These are phyloP conservation scores for Aureobasidium pullulans DNA, from an alignment of 2,329 filamentous ascomycete genomes.

Conservation along the genomic window DNA sequence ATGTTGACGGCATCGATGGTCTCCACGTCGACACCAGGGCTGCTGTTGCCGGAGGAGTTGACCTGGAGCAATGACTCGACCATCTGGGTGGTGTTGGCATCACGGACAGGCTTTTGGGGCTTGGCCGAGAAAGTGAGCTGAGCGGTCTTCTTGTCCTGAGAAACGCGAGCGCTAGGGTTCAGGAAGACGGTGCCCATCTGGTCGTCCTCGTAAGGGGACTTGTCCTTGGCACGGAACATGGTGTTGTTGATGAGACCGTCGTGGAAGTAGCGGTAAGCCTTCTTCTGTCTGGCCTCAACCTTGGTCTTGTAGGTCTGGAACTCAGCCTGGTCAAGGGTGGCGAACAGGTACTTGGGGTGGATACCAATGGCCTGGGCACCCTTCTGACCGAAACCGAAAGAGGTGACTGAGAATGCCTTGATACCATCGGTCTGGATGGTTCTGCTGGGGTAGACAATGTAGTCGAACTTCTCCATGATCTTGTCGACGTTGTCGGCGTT, in stretches of 20 bases:
- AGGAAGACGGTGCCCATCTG: slow-evolving; percentile 84
- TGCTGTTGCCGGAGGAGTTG: slow-evolving; percentile 50
- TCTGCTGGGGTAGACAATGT: slow-evolving; percentile 93
- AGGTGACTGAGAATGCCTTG: slow-evolving; percentile 98
- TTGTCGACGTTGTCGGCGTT: slow-evolving; percentile 97
- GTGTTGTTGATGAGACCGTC: slow-evolving; percentile 97
- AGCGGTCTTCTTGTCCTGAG: slow-evolving; percentile 76
- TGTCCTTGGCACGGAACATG: slow-evolving; percentile 90
- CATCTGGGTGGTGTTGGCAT: slow-evolving; percentile 63
- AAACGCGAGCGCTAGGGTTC: slow-evolving; percentile 85
- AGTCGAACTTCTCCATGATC: slow-evolving; percentile 94
- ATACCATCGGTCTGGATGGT: slow-evolving; percentile 95
- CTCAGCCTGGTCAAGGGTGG: slow-evolving; percentile 79
- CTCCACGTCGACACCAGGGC: slow-evolving; percentile 91
- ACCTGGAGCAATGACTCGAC: slow-evolving; percentile 68
- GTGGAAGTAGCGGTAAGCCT: slow-evolving; percentile 97
- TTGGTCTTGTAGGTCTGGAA: slow-evolving; percentile 79
- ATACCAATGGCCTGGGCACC: slow-evolving; percentile 95
- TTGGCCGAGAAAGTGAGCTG: slow-evolving; percentile 65
- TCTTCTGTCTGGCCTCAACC: slow-evolving; percentile 92
- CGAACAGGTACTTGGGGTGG: slow-evolving; percentile 92
- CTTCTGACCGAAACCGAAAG: slow-evolving; percentile 99
- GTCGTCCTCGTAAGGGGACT: slow-evolving; percentile 81
- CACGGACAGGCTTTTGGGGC: slow-evolving; percentile 56
- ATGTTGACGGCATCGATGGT: slow-evolving; percentile 82